Evolutionary conservation across 23 red algal species (phyloP), one percentile per base, ranked within the genome.

Genomic region (Cyanidioschyzon merolae): DNA sequence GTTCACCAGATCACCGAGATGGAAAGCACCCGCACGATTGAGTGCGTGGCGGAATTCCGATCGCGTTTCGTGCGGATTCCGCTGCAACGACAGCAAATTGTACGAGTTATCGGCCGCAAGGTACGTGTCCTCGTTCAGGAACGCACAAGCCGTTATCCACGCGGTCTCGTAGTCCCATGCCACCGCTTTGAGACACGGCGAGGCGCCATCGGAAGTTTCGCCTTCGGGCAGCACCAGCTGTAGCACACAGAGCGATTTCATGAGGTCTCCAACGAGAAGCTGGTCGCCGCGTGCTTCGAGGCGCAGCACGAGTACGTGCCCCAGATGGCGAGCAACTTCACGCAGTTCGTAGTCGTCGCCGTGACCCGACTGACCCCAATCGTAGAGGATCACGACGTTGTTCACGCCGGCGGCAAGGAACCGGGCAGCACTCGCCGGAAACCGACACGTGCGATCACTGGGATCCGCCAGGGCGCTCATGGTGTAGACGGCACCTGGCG

Each of bases 1-100:
- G 76, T 98, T 98, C 38, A 98, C 82, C 51, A 88, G 76, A 17
- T 85, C 79, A 24, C 94, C 94, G 39, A 91, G 38, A 57, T 98
- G 94, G 58, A 87, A 98, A 37, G 83, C 82, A 31, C 94, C 94
- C 29, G 87, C 76, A 7, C 78, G 75, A 34, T 90, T 81, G 38
- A 98, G 83, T 29, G 79, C 81, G 57, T 77, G 75, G 2, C 94
- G 84, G 37, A 89, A 88, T 27, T 87, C 85, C 34, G 90, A 85
- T 39, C 74, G 68, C 21, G 81, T 38, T 16, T 88, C 88, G 38
- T 82, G 74, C n/a, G 84, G 74, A 68, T 89, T 85, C 17, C 94
- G 76, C 41, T 79, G 82, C 37, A 83, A 75, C 3, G 84, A 86
- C 68, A 86, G 67, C 68, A 98, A 39, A 58, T 98, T 90, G 81